Conservation (phyloP, 176 grass and related monocot genomes). For the Raddia guianensis region DNA sequence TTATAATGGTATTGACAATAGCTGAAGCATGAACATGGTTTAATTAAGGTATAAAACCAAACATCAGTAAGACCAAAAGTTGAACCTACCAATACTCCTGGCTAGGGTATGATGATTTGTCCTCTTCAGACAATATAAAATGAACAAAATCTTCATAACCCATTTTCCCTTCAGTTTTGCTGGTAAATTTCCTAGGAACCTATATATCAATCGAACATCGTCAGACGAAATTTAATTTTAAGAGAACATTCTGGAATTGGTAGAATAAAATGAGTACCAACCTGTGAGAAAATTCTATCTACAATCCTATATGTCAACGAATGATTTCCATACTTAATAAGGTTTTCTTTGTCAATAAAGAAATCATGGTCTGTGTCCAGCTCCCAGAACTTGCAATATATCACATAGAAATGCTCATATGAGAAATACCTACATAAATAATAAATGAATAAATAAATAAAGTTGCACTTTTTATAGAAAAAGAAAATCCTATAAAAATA, state of each 20-base stretch:
- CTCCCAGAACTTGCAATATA: constrained; percentile 99
- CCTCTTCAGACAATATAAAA: constrained; percentile 91
- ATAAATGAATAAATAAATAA: constrained; percentile 26
- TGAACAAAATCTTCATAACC: constrained; percentile 96
- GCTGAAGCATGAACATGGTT: constrained; percentile 12
- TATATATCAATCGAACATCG: constrained; percentile 35
- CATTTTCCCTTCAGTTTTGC: constrained; percentile 86
- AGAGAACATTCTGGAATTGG: constrained; percentile 31
- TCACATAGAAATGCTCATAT: constrained; percentile 97
- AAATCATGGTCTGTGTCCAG: constrained; percentile 97
- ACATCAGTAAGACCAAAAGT: constrained; percentile 18
- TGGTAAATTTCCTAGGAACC: constrained; percentile 93
- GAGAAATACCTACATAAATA: constrained; percentile 77
- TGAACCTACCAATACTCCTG: constrained; percentile 72
- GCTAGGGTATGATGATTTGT: constrained; percentile 81
- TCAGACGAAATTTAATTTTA: constrained; percentile 8
- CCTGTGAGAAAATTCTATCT: constrained; percentile 96
- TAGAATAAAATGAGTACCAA: constrained; percentile 42
- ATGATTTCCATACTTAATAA: constrained; percentile 98
- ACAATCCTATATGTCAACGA: constrained; percentile 97
- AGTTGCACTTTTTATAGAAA: not conserved
- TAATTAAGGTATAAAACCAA: constrained; percentile 4
- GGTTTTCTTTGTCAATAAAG: constrained; percentile 94
- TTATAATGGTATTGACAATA: constrained; percentile 13
- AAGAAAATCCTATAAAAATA: not conserved